These are phyloP conservation scores for Acanthamoeba culbertsoni DNA, from an alignment of 208 protist species.

Conservation along the genomic window DNA sequence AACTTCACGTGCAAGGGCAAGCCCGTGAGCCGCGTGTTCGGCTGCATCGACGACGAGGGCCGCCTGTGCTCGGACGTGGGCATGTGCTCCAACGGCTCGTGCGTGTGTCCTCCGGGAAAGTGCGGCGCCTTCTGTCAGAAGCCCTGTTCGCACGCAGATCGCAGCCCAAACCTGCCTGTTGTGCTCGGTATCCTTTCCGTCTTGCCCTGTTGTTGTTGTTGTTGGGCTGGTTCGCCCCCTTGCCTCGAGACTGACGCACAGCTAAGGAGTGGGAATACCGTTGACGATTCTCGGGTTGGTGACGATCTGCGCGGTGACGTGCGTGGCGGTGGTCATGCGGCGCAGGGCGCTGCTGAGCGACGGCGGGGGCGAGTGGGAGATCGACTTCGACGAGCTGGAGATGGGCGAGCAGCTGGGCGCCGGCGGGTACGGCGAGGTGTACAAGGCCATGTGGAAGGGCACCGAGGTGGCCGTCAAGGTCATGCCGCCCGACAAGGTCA, in stretches of 20 bases:
- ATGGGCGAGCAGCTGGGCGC: background rate
- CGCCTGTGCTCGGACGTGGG: background rate
- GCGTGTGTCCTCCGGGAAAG: background rate
- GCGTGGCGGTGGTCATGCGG: background rate
- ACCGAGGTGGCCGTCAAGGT: background rate
- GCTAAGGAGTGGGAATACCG: background rate
- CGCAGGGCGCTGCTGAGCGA: background rate
- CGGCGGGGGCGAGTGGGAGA: background rate
- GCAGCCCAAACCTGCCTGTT: background rate
- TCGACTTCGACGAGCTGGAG: background rate
- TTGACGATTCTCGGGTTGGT: background rate
- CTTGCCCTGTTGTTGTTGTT: no score
- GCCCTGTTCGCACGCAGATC: background rate
- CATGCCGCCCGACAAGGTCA: background rate
- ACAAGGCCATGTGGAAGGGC: background rate
- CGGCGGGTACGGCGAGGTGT: background rate
- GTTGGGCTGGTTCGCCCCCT: background rate
- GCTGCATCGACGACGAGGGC: background rate
- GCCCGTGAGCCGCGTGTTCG: background rate
- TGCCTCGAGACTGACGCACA: background rate
- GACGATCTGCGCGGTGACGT: background rate
- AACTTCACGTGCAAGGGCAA: background rate
- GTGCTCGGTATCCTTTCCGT: background rate
- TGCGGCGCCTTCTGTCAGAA: background rate
- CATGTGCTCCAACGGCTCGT: background rate